A percentile compares a stretch with the other conserved stretches of the same genome.
phyloP scores from a whole-genome alignment of 2,329 filamentous ascomycete genomes.

The Didymella pinodella region DNA sequence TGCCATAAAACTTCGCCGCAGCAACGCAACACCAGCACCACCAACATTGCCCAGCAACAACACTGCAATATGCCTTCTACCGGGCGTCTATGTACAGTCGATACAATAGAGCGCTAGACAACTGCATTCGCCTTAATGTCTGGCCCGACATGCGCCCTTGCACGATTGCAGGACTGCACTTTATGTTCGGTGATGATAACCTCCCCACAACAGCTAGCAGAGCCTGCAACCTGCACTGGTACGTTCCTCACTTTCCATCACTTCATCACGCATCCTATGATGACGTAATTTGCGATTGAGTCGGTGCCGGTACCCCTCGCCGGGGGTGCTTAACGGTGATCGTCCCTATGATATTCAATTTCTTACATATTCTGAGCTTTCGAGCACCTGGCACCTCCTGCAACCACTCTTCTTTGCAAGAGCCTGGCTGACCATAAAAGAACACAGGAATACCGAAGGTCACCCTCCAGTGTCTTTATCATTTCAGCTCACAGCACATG shows the following conservation, averaged over 20 bases:
- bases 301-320: slow-evolving; percentile 84
- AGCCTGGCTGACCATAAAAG: slow-evolving; percentile 26
- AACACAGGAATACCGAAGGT: background rate
- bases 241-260: slow-evolving; percentile 26
- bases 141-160: background rate
- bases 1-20: background rate
- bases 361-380: slow-evolving; percentile 98
- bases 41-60: background rate
- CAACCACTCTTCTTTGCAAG: background rate
- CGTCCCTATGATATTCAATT: slow-evolving; percentile 84
- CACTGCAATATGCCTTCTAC: background rate
- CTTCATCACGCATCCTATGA: slow-evolving; percentile 63
- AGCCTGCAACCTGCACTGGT: slow-evolving; percentile 26
- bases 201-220: slow-evolving; percentile 17
- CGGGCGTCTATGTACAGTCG: background rate
- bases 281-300: slow-evolving; percentile 99
- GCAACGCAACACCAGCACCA: background rate
- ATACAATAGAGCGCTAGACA: background rate
- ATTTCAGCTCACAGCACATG: background rate
- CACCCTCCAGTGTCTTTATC: no score
- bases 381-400: slow-evolving; percentile 3
- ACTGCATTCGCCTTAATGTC: no score
- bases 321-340: slow-evolving; percentile 81
- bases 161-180: background rate
- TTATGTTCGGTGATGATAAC: slow-evolving; percentile 12